These are phyloP conservation scores for Cichorium intybus DNA, from an alignment of 140 eudicot genomes.

Conservation along the genomic window DNA sequence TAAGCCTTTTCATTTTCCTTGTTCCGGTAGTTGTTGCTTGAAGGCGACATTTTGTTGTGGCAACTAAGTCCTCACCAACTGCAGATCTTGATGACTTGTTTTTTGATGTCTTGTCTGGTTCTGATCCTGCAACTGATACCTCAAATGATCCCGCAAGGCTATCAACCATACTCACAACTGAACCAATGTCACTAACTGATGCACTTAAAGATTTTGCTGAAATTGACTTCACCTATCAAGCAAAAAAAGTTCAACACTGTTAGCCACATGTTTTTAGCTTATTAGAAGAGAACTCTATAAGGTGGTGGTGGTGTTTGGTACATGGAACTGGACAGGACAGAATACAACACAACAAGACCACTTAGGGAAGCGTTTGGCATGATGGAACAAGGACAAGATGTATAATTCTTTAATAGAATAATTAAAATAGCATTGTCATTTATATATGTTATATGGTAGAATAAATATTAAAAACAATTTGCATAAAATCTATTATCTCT, in stretches of 20 bases:
- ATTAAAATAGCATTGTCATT: too few species aligned
- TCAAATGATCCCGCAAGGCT: constrained; percentile 28
- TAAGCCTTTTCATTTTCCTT: constrained; percentile 21
- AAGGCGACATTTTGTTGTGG: constrained; percentile 20
- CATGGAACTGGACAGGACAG: too few species aligned
- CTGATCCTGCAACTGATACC: too few species aligned
- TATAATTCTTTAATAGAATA: too few species aligned
- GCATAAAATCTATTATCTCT: too few species aligned
- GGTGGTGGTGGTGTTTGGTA: too few species aligned
- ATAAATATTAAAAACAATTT: too few species aligned
- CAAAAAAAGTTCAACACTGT: constrained; percentile 5
- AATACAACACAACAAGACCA: too few species aligned
- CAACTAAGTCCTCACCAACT: constrained; percentile 25
- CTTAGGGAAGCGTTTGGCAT: too few species aligned
- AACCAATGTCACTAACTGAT: constrained; percentile 29
- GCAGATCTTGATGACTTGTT: constrained; percentile 16
- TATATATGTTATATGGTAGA: too few species aligned
- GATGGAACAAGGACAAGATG: too few species aligned
- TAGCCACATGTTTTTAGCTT: constrained; percentile 1
- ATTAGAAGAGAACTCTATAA: background rate
- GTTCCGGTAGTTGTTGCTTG: constrained; percentile 12
- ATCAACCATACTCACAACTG: constrained; percentile 25
- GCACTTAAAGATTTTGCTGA: constrained; percentile 29
- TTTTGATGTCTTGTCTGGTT: too few species aligned
- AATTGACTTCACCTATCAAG: constrained; percentile 23